A percentile compares a stretch with the other conserved stretches of the same genome.
These are phyloP conservation scores for Diplotaxis tenuifolia DNA, from an alignment of 345 rosid genomes.

Conservation along the genomic window DNA sequence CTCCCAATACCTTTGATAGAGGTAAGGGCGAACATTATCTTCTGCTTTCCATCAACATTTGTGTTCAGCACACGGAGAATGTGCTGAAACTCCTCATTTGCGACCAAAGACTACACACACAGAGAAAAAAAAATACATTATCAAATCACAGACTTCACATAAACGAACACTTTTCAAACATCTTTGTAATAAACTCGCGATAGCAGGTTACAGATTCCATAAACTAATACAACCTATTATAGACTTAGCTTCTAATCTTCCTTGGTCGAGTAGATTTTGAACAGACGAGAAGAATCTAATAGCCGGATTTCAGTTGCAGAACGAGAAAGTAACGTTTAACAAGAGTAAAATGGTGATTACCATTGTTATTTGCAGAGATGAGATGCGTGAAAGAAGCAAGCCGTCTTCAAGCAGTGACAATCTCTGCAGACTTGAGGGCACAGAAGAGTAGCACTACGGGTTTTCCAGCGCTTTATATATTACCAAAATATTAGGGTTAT, in stretches of 20 bases:
- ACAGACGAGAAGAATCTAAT: neutral
- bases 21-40: constrained; percentile 88
- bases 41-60: constrained; percentile 87
- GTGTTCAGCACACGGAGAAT: constrained; percentile 90
- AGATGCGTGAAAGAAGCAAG: constrained; percentile 8
- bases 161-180: neutral
- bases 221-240: neutral
- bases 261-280: neutral
- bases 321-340: neutral
- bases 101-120: constrained; percentile 58
- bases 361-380: constrained; percentile 31
- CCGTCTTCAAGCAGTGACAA: constrained; percentile 23
- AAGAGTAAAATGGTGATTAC: constrained; percentile 1
- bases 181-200: neutral
- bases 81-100: constrained; percentile 88
- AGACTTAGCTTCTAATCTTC: neutral
- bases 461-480: neutral
- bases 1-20: constrained; percentile 93
- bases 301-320: neutral
- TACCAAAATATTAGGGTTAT: neutral
- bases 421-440: constrained; percentile 3
- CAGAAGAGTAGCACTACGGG: neutral
- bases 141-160: neutral
- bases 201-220: neutral
- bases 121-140: neutral